Percentiles rank a stretch among this genome's conserved stretches.
These are phyloP conservation scores for Pythium brassicae DNA, from an alignment of 352 stramenopile genomes.

Conservation along the genomic window DNA sequence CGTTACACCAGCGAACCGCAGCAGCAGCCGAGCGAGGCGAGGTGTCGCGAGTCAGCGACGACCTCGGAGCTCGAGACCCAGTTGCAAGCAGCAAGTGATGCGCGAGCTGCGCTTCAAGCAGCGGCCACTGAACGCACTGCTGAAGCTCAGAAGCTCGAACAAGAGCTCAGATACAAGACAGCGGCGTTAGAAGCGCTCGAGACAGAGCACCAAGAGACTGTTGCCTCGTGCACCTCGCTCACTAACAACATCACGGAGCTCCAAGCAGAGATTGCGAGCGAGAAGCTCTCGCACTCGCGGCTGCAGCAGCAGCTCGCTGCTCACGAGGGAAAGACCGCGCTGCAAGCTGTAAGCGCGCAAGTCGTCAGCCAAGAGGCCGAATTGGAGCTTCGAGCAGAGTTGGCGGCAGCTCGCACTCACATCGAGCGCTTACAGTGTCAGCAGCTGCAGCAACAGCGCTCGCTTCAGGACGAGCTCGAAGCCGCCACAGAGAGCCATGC, in stretches of 20 bases:
- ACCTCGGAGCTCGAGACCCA: background rate
- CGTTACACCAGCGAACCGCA: background rate
- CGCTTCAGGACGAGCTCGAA: background rate
- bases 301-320: background rate
- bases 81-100: background rate
- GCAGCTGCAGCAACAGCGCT: background rate
- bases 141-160: background rate
- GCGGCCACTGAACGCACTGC: background rate
- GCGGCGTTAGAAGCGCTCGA: background rate
- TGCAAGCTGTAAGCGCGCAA: background rate
- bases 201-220: background rate
- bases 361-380: background rate
- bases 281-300: background rate
- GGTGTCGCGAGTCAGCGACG: background rate
- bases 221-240: background rate
- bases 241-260: conserved; percentile 3
- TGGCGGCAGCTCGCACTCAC: background rate
- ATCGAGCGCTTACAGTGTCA: background rate
- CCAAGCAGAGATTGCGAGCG: background rate
- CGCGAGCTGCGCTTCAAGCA: background rate
- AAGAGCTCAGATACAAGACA: background rate
- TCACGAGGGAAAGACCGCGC: background rate
- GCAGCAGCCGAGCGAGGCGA: background rate
- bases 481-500: background rate
- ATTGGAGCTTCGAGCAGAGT: background rate